Evolutionary conservation across 1,139 yeast species (phyloP).

Genomic region (Suhomyces chickasaworum): DNA sequence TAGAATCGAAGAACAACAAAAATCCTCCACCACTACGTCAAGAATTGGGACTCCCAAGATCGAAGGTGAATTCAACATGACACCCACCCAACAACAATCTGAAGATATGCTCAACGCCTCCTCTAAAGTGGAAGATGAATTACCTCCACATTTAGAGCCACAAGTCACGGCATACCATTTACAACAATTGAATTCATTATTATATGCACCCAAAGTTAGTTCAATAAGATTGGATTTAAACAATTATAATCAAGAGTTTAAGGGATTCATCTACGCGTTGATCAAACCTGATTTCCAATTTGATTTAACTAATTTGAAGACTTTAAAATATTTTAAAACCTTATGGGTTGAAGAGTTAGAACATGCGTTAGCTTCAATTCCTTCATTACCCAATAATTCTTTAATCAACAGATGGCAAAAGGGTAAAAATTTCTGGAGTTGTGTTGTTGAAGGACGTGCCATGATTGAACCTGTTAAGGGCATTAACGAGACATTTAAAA

Average conservation of each 20-base stretch:
- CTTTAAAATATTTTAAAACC: constrained; percentile 63
- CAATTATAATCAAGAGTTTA: constrained; percentile 45
- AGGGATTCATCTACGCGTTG: constrained; percentile 37
- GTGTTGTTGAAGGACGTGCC: constrained; percentile 78
- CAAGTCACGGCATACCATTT: constrained; percentile 14
- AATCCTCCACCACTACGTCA: constrained; percentile 11
- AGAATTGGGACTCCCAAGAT: constrained; percentile 16
- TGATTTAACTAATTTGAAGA: constrained; percentile 48
- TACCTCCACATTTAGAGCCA: constrained; percentile 11
- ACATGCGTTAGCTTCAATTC: constrained; percentile 46
- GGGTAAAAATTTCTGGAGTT: constrained; percentile 57
- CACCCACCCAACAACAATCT: neutral
- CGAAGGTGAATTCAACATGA: constrained; percentile 13
- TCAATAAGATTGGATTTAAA: constrained; percentile 62
- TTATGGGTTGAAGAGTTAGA: constrained; percentile 80
- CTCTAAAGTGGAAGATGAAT: constrained; percentile 10
- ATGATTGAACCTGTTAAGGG: constrained; percentile 87
- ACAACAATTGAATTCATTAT: constrained; percentile 26
- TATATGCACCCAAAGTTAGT: constrained; percentile 57
- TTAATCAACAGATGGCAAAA: constrained; percentile 49
- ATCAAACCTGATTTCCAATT: constrained; percentile 39
- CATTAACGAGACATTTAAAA: constrained; percentile 67
- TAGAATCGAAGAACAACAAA: constrained; percentile 38
- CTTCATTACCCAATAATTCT: constrained; percentile 34
- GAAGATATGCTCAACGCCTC: neutral